Base-by-base conservation (phyloP, 176 grass and related monocot genomes). In the Cenchrus purpureus region DNA sequence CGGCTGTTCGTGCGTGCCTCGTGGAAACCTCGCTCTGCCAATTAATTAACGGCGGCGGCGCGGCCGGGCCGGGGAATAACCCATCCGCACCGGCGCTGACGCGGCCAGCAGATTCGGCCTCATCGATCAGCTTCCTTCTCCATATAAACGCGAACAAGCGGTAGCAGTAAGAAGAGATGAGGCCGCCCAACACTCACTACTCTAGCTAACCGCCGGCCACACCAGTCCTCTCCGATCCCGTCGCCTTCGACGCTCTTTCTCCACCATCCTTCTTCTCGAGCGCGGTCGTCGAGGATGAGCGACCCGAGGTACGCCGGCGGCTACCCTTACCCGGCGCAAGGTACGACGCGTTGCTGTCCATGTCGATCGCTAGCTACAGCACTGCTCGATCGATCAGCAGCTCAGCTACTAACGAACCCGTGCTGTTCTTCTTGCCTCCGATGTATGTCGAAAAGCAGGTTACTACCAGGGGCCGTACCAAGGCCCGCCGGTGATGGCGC, bases 401-500 rank as follows among this genome's bases (percentile, higher is more conserved):
- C 37, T 40, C 37, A 40, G 2, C 37, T 40, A 40, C 37, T 40
- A 40, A 40, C 37, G 37, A 40, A 40, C 37, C 37, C 37, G 37
- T 40, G 37, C 37, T 40, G 37, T 40, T 3, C 37, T 40, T 3
- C 37, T 40, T 40, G 37, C 37, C 37, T 40, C 37, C 37, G 37
- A 40, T 61, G 1, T 46, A 25, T 25, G n/a, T 10, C 13, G 2
- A 20, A 64, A 6, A 12, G 14, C 16, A 79, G 88, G 71, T 13
- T 86, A 86, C 72, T 86, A 90, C 78, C 87, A 89, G 7, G 79
- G 86, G 3, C 71, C 86, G 71, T 87, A 92, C 77, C 91, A 90
- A 81, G 92, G 91, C 0, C 92, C 92, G 10, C 92, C 92, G 10
- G 92, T 94, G 68, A 88, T 90, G 85, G 92, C 92, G 13, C 92